Evolutionary conservation across 139 green algal genomes (phyloP).

Genomic region (Chlorella vulgaris): DNA sequence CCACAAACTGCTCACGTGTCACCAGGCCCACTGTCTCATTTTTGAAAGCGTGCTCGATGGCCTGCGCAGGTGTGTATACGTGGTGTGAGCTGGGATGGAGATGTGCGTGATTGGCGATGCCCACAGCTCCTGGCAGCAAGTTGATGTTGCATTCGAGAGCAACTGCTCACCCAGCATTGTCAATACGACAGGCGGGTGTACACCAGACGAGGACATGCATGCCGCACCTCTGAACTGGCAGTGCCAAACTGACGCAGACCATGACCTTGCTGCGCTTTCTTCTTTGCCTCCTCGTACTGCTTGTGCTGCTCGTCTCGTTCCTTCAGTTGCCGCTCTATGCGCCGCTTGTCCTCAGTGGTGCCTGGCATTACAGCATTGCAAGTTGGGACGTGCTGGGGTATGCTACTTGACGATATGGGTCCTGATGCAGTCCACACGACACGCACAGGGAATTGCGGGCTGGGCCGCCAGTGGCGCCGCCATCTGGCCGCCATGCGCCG

Average conservation of each 20-base stretch:
- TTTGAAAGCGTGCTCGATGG: conserved; percentile 91
- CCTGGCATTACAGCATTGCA: background rate
- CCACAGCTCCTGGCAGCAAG: too few species aligned
- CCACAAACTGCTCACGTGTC: conserved; percentile 90
- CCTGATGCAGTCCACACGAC: background rate
- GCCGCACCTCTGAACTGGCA: conserved; percentile 64
- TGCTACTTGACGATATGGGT: too few species aligned
- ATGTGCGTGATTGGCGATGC: too few species aligned
- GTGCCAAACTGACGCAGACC: conserved; percentile 78
- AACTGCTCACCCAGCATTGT: too few species aligned
- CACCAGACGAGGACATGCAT: too few species aligned
- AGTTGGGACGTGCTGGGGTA: background rate
- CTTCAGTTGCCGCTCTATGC: conserved; percentile 75
- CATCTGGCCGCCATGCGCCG: too few species aligned
- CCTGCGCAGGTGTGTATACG: conserved; percentile 35
- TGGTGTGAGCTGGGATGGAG: background rate
- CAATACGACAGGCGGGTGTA: background rate
- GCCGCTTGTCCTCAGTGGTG: conserved; percentile 59
- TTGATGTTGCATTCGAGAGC: too few species aligned
- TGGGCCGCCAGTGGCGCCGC: too few species aligned
- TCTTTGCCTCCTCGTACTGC: conserved; percentile 70
- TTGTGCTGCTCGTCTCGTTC: conserved; percentile 75
- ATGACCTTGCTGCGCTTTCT: conserved; percentile 52
- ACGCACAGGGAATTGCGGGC: background rate
- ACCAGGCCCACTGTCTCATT: conserved; percentile 95